A percentile compares a stretch with the other conserved stretches of the same genome.
These are phyloP conservation scores for Umbelopsis isabellina DNA, from an alignment of 192 early-diverging fungal genomes.

Conservation along the genomic window DNA sequence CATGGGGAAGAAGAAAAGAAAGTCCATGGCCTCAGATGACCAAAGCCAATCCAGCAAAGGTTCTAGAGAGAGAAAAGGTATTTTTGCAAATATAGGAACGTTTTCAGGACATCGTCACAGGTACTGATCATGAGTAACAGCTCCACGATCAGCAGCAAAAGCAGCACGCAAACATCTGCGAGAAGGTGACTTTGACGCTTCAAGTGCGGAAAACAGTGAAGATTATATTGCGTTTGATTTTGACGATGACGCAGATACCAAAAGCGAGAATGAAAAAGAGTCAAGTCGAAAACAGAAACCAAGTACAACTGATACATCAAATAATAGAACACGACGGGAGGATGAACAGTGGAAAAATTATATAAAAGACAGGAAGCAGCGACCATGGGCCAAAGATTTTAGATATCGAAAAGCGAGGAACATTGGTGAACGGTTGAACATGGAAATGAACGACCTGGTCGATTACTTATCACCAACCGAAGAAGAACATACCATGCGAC, in stretches of 20 bases:
- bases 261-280: background rate
- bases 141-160: too few relatives aligned
- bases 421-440: slow-evolving; percentile 35
- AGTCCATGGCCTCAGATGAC: background rate
- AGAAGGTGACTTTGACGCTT: background rate
- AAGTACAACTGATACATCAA: background rate
- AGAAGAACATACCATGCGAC: slow-evolving; percentile 79
- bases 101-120: too few relatives aligned
- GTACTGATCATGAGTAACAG: too few relatives aligned
- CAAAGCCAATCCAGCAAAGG: too few relatives aligned
- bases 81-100: too few relatives aligned
- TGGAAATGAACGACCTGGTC: slow-evolving; percentile 77
- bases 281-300: background rate
- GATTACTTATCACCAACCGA: slow-evolving; percentile 80
- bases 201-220: background rate
- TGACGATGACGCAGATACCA: background rate
- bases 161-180: background rate
- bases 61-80: too few relatives aligned
- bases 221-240: slow-evolving; percentile 13
- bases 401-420: slow-evolving; percentile 7
- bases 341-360: slow-evolving; percentile 5
- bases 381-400: slow-evolving; percentile 7
- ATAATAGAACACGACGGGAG: background rate
- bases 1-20: slow-evolving; percentile 11
- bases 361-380: background rate